Conservation (phyloP, 441 rosid species). For the Adansonia gregorii region DNA sequence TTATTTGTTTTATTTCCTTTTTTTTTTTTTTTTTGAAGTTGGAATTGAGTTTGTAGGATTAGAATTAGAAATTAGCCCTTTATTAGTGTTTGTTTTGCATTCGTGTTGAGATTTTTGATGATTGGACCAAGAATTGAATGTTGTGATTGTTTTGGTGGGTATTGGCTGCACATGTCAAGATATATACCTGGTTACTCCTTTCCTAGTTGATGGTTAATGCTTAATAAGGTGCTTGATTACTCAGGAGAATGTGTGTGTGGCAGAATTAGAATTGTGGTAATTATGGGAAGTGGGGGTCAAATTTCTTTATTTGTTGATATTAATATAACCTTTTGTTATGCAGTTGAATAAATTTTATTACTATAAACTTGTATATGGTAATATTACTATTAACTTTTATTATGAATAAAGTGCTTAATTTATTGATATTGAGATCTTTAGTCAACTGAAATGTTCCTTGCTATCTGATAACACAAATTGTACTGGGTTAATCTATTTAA, state of each 20-base stretch:
- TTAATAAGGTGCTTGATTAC: neutral
- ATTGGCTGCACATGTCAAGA: neutral
- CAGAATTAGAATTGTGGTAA: neutral
- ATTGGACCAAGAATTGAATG: neutral
- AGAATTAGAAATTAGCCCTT: neutral
- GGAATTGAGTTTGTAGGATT: neutral
- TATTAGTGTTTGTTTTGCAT: neutral
- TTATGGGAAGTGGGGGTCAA: neutral
- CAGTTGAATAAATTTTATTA: conserved; percentile 1
- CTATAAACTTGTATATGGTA: neutral
- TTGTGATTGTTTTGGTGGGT: neutral
- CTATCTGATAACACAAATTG: neutral
- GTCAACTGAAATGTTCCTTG: conserved; percentile 3
- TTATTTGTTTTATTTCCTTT: neutral
- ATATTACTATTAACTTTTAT: neutral
- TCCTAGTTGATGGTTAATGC: neutral
- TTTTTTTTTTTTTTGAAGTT: neutral
- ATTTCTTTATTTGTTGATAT: neutral
- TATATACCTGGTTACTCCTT: neutral
- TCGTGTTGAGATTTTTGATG: neutral
- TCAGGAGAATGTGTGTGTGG: neutral
- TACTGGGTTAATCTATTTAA: neutral
- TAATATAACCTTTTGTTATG: neutral
- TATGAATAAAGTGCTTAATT: neutral
- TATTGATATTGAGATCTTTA: neutral